Base-by-base conservation (phyloP, 75 land plant species). In the Cryptomeria japonica region DNA sequence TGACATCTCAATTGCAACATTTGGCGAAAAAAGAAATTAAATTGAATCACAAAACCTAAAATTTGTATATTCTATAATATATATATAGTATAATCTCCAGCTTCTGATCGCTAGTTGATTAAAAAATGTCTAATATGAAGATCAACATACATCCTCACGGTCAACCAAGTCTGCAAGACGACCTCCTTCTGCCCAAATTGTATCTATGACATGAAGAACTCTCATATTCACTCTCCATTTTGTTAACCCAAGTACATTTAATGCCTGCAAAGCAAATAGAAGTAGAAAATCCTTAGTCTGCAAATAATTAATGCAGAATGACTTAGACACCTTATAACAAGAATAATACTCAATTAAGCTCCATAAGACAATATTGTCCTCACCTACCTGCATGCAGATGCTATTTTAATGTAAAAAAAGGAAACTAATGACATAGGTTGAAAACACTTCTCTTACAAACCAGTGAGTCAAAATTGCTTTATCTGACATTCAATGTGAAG, bases 221-320 rank as follows among this genome's bases (percentile, higher is more conserved):
- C 86, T 88, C 80, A 18, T 91, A 84, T 96, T 97, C 51, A 97
- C 91, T 80, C 96, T 97, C 99, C 98, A 97, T 79, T 93, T 90
- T 31, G 97, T 94, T 80, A 83, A 86, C 28, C 98, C 99, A 87
- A 97, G 93, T 44, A 93, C 89, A 94, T 97, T 94, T 36, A 97
- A 85, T 46, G 99, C 99, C 99, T 96, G 93, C 14, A 70, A 73
- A 51, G 80, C 7, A 18, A 77, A 77, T 15, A 77, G 18, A 37
- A 78, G 38, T 22, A 64, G 70, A 64, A 64, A 61, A 46, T 53
- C 39, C 78, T 64, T 64, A 64, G n/a, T 64, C 28, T 25, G n/a
- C 70, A 64, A 5, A 64, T 0, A 86, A 12, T 15, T 39, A 31
- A 90, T 2, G 25, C 39, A 42, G 18, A 19, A 83, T n/a, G 49